Evolutionary conservation across 495 filamentous ascomycete species (phyloP), one percentile per base, ranked within the genome.

Genomic region (Echria macrotheca): DNA sequence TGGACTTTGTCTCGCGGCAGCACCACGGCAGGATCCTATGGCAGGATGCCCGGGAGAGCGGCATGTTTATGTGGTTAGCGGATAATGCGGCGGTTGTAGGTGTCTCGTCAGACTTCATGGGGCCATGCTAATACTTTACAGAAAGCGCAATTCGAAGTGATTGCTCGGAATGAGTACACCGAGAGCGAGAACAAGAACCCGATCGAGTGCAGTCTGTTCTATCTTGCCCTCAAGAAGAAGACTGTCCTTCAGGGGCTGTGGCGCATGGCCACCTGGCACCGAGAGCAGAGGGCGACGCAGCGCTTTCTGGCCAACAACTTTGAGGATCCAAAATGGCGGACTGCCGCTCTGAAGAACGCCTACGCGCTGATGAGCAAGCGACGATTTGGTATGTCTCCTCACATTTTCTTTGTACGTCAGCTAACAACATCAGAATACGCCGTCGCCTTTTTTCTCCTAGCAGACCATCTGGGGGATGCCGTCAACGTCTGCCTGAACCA

Each of bases 331-430:
- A 82, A 87, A 53, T 96, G 93, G 89, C 86, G 80, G 69, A 95
- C 87, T 1, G 83, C 89, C 2, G 93, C 94, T 9, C 65, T 94
- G 49, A 99, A 99, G 68, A 99, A 99, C 60, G 93, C 93, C 1
- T 99, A 95, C 67, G 91, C 91, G n/a, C 64, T 99, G 49, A 83
- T 97, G 61, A 91, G 90, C 35, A 93, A 89, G 68, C 81, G 86
- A 29, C 77, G 93, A 58, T 95, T 94, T 67, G 85, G 87, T 91
- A 68, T 54, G 76, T 43, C 26, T 24, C 5, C 19, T 7, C 7
- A 7, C 26, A 10, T 23, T 12, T 1, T 36, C 21, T 5, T 18
- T 1, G 6, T 24, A 4, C 18, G 12, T 6, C 6, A 5, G 17
- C 8, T 11, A 24, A 33, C 31, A 24, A 36, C 15, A 8, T 28